These are phyloP conservation scores for Digitaria exilis DNA, from an alignment of 202 grass and related monocot species.

Conservation along the genomic window DNA sequence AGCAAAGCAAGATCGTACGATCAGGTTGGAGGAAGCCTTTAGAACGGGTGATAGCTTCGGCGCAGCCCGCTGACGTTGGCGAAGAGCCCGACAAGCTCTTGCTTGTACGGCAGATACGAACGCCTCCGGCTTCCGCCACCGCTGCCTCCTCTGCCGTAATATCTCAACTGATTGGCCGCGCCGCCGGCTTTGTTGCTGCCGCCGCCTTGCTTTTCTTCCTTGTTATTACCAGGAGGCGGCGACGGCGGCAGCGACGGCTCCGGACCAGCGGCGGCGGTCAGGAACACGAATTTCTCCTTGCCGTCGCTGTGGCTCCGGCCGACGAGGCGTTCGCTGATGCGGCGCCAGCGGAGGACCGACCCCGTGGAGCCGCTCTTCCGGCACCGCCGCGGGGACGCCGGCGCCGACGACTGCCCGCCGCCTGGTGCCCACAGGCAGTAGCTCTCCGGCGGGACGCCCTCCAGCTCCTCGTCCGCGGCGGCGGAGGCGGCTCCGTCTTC, in stretches of 20 bases:
- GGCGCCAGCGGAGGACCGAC: slow-evolving; percentile 63
- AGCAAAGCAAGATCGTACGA: slow-evolving; percentile 8
- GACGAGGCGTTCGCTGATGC: slow-evolving; percentile 68
- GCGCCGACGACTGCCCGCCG: slow-evolving; percentile 16
- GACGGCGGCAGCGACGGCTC: not conserved
- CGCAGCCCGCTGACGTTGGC: slow-evolving; percentile 68
- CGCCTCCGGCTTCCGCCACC: slow-evolving; percentile 28
- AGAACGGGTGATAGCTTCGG: slow-evolving; percentile 58
- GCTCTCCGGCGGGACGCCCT: slow-evolving; percentile 56
- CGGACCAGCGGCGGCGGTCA: slow-evolving; percentile 14
- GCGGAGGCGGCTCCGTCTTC: not conserved
- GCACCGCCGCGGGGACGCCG: slow-evolving; percentile 41
- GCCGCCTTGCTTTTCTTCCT: not conserved
- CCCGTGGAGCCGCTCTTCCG: slow-evolving; percentile 71
- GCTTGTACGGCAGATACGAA: slow-evolving; percentile 75
- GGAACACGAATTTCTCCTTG: slow-evolving; percentile 79
- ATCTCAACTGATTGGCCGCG: slow-evolving; percentile 8
- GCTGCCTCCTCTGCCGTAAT: slow-evolving; percentile 34
- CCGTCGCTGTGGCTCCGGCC: slow-evolving; percentile 74
- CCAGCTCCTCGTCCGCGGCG: slow-evolving; percentile 49
- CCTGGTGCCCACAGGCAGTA: slow-evolving; percentile 70
- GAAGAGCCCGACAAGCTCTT: slow-evolving; percentile 64
- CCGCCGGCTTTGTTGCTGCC: not conserved
- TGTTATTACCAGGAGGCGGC: not conserved
- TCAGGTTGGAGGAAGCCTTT: not conserved